Conservation (phyloP, 768 basidiomycete genomes). For the Auriscalpium orientale region DNA sequence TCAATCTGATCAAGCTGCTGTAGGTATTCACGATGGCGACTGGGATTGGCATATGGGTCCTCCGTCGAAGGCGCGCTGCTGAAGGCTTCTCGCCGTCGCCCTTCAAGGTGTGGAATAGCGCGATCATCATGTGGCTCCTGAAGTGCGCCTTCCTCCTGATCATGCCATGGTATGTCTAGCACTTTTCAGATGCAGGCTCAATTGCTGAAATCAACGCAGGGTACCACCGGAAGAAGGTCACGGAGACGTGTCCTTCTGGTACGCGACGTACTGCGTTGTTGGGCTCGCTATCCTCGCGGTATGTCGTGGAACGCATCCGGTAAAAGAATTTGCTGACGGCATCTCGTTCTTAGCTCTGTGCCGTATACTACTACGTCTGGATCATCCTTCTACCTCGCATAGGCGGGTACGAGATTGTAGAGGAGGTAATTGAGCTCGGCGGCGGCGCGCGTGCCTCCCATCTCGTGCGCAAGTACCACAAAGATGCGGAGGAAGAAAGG, state of each 20-base stretch:
- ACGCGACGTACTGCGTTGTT: constrained; percentile 24
- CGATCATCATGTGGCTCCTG: constrained; percentile 17
- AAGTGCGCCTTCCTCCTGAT: constrained; percentile 24
- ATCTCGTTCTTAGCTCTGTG: constrained; percentile 11
- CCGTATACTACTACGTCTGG: constrained; percentile 31
- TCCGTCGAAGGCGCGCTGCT: constrained; percentile 20
- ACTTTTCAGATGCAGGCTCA: not conserved
- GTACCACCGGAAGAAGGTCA: constrained; percentile 21
- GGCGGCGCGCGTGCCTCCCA: constrained; percentile 11
- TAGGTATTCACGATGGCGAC: constrained; percentile 23
- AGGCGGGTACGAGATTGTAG: constrained; percentile 38
- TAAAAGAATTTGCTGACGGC: not conserved
- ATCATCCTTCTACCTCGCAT: constrained; percentile 34
- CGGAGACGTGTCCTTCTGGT: constrained; percentile 26
- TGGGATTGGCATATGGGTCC: constrained; percentile 25
- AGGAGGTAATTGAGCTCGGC: constrained; percentile 24
- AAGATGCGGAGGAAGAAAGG: not conserved
- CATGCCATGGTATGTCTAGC: constrained; percentile 25
- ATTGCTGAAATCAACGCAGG: constrained; percentile 6
- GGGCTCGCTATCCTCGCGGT: constrained; percentile 21
- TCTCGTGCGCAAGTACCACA: constrained; percentile 8
- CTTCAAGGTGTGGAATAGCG: constrained; percentile 17
- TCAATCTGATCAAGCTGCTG: not conserved
- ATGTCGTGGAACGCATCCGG: not conserved
- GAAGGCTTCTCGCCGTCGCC: constrained; percentile 17